Conservation (phyloP, 2,329 filamentous ascomycete genomes). For the Pseudocercospora eumusae region DNA sequence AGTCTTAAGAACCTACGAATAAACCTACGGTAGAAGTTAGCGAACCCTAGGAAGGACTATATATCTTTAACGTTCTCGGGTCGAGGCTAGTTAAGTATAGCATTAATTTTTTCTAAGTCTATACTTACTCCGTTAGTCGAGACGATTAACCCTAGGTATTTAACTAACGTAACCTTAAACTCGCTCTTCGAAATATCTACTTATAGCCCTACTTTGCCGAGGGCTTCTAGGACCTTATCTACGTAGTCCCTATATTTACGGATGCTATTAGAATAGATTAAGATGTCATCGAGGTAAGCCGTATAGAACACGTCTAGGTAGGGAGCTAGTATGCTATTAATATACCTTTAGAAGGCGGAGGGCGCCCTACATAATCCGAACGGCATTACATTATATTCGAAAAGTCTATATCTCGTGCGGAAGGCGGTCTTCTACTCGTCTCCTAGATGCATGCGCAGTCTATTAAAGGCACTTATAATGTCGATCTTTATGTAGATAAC, state of each 20-base stretch:
- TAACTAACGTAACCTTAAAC: slow-evolving; percentile 18
- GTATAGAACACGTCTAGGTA: slow-evolving; percentile 27
- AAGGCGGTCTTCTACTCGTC: slow-evolving; percentile 32
- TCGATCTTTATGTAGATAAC: too few relatives aligned
- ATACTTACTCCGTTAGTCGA: too few relatives aligned
- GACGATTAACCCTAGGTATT: slow-evolving; percentile 26
- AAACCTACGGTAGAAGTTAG: too few relatives aligned
- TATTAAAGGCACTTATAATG: slow-evolving; percentile 32
- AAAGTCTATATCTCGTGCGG: too few relatives aligned
- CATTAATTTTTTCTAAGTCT: neutral
- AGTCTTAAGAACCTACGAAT: neutral
- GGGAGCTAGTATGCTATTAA: slow-evolving; percentile 28
- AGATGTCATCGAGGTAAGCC: slow-evolving; percentile 39
- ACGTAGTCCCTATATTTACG: slow-evolving; percentile 1
- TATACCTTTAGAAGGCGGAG: too few relatives aligned
- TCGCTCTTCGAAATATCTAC: slow-evolving; percentile 20
- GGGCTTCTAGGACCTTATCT: too few relatives aligned
- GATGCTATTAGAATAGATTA: slow-evolving; percentile 32
- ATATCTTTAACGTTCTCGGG: neutral
- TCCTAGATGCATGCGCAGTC: slow-evolving; percentile 28
- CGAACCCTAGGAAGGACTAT: too few relatives aligned
- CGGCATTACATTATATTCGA: too few relatives aligned
- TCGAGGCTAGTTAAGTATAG: neutral
- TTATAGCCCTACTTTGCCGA: slow-evolving; percentile 15
- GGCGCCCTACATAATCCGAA: too few relatives aligned